Conservation (phyloP, 441 rosid genomes). For the Erysimum cheiri region DNA sequence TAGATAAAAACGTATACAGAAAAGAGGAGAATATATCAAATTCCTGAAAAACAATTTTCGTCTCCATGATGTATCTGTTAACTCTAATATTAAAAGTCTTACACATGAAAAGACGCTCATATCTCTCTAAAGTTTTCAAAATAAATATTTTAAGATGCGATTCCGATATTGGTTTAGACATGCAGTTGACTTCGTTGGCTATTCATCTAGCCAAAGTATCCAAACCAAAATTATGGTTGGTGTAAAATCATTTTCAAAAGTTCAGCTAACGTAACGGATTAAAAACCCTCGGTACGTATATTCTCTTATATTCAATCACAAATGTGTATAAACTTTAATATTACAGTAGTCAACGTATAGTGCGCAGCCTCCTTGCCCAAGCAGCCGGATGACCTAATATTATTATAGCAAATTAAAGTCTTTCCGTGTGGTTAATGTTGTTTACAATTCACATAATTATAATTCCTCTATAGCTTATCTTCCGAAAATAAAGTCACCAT, state of each 20-base stretch:
- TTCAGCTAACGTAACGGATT: background rate
- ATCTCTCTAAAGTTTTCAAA: background rate
- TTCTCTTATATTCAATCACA: slow-evolving; percentile 24
- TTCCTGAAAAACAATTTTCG: background rate
- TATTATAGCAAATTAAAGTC: slow-evolving; percentile 2
- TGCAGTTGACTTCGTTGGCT: background rate
- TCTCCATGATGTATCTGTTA: background rate
- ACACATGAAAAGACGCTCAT: background rate
- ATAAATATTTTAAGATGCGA: background rate
- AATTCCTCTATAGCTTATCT: slow-evolving; percentile 10
- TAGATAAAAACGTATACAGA: background rate
- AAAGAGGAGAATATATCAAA: background rate
- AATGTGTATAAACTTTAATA: background rate
- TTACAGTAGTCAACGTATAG: background rate
- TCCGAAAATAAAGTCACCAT: slow-evolving; percentile 6
- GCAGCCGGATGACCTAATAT: slow-evolving; percentile 36
- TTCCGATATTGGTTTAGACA: background rate
- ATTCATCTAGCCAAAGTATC: background rate
- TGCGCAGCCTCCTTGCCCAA: slow-evolving; percentile 26
- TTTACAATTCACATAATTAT: slow-evolving; percentile 5
- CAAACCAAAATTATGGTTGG: slow-evolving; percentile 6
- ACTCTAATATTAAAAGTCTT: background rate
- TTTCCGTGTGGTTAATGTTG: background rate
- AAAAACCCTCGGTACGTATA: slow-evolving; percentile 5
- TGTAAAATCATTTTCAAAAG: background rate